phyloP scores from a whole-genome alignment of 345 rosid genomes.

The Eucalyptus curtisii region DNA sequence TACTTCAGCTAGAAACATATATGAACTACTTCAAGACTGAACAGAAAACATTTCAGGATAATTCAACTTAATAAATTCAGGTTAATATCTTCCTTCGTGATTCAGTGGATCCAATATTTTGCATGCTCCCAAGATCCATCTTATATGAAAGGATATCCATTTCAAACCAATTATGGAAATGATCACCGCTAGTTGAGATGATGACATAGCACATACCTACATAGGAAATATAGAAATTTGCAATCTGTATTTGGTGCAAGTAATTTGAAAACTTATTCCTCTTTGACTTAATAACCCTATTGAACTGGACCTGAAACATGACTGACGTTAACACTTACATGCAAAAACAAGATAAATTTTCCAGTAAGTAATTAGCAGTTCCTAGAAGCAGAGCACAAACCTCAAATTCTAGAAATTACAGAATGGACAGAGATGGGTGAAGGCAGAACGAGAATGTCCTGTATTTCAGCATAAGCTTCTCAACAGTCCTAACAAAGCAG shows the following conservation, averaged over 20 bases:
- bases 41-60: not conserved
- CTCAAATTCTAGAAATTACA: not conserved
- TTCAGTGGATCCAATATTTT: rapidly evolving
- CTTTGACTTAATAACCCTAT: not conserved
- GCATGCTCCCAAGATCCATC: not conserved
- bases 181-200: not conserved
- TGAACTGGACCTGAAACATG: not conserved
- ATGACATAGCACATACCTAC: not conserved
- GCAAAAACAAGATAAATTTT: not conserved
- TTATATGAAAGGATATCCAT: not conserved
- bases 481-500: not conserved
- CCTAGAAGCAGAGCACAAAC: not conserved
- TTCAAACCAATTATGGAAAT: not conserved
- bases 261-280: not conserved
- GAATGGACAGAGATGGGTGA: rapidly evolving
- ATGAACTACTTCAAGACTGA: not conserved
- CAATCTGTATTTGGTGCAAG: not conserved
- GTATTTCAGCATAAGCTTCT: not conserved
- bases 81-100: not conserved
- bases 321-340: not conserved
- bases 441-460: rapidly evolving
- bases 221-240: not conserved
- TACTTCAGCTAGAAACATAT: not conserved
- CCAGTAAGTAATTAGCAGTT: not conserved
- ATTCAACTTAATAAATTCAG: not conserved